A percentile compares a stretch with the other conserved stretches of the same genome.
Conservation (phyloP, 192 early-diverging fungal genomes). For the Obelidium mucronatum region DNA sequence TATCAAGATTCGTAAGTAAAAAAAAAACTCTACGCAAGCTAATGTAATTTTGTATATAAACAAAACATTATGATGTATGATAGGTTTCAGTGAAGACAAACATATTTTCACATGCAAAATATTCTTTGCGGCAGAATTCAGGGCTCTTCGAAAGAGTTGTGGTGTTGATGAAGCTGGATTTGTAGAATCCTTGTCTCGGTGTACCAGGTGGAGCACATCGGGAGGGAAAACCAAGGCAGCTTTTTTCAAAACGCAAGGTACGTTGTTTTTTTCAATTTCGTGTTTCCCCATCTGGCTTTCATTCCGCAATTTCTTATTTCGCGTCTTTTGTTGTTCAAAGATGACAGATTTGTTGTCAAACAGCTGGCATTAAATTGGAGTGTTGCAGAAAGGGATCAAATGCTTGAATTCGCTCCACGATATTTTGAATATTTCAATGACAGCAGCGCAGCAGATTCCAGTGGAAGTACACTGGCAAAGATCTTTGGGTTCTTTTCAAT, state of each 20-base stretch:
- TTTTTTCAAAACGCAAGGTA: slow-evolving; percentile 77
- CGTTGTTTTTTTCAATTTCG: too few species aligned
- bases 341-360: slow-evolving; percentile 55
- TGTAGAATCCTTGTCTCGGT: slow-evolving; percentile 44
- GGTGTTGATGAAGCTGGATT: slow-evolving; percentile 34
- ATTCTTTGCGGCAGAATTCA: slow-evolving; percentile 52
- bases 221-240: slow-evolving; percentile 52
- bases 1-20: neutral
- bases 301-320: too few species aligned
- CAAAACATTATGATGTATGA: too few species aligned
- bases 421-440: slow-evolving; percentile 54
- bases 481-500: slow-evolving; percentile 58
- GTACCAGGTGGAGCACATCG: slow-evolving; percentile 44
- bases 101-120: slow-evolving; percentile 42
- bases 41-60: neutral
- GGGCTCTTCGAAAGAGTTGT: slow-evolving; percentile 44
- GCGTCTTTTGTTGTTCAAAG: too few species aligned
- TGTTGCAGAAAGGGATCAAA: slow-evolving; percentile 44
- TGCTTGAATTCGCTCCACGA: slow-evolving; percentile 51
- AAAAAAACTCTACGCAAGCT: neutral
- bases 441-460: slow-evolving; percentile 24
- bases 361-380: slow-evolving; percentile 66
- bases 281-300: too few species aligned
- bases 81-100: slow-evolving; percentile 44
- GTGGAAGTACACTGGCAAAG: slow-evolving; percentile 43